These are phyloP conservation scores for Fusarium sp. DNA, from an alignment of 2,329 filamentous ascomycete species.

Conservation along the genomic window DNA sequence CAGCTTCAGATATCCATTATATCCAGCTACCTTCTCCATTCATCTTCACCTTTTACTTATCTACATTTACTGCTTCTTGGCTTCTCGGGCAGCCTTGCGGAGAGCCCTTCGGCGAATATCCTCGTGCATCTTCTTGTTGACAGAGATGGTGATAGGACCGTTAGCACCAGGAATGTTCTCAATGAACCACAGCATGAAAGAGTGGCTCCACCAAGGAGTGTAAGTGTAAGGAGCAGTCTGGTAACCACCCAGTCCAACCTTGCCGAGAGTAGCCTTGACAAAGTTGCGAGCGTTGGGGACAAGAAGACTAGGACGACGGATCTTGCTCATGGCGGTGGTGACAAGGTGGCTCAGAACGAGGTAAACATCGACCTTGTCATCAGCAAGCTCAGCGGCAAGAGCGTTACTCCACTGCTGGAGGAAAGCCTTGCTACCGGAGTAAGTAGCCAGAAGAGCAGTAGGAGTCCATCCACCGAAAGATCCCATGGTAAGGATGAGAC, in stretches of 20 bases:
- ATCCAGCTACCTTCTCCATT: neutral
- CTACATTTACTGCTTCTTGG: constrained; percentile 69
- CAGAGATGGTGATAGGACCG: constrained; percentile 58
- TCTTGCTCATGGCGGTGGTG: constrained; percentile 96
- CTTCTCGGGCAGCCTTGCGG: constrained; percentile 84
- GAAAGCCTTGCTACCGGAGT: constrained; percentile 98
- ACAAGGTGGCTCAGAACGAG: constrained; percentile 93
- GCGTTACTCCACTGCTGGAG: constrained; percentile 95
- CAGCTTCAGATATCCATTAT: neutral
- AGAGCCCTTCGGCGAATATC: constrained; percentile 85
- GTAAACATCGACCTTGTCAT: constrained; percentile 87
- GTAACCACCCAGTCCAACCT: constrained; percentile 84
- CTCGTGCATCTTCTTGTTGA: constrained; percentile 77
- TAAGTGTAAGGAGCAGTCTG: constrained; percentile 85
- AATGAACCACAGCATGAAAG: constrained; percentile 85
- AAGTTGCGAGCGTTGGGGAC: constrained; percentile 87
- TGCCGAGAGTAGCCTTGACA: constrained; percentile 80
- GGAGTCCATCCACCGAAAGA: constrained; percentile 94
- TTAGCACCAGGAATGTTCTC: constrained; percentile 66
- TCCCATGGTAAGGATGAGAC: constrained; percentile 95
- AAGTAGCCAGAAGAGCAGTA: constrained; percentile 91
- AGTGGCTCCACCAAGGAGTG: constrained; percentile 94
- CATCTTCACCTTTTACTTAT: constrained; percentile 10
- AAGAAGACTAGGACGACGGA: constrained; percentile 79
- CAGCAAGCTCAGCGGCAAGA: constrained; percentile 83